These are phyloP conservation scores for Coemansia sp. DNA, from an alignment of 192 early-diverging fungal species.

Conservation along the genomic window DNA sequence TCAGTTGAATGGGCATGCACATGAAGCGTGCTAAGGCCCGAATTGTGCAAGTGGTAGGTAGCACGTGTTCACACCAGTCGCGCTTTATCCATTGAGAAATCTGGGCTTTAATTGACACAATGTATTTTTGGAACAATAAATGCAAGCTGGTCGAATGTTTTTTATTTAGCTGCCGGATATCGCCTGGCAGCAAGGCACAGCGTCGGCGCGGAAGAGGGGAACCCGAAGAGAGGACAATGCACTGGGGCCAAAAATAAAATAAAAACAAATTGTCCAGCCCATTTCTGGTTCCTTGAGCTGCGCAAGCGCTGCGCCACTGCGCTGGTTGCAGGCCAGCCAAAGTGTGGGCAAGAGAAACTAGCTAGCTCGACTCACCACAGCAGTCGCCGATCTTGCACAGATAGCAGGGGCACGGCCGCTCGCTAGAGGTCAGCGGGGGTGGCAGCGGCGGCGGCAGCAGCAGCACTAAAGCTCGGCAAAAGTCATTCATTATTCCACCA, in stretches of 20 bases:
- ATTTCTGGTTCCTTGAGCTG: slow-evolving; percentile 5
- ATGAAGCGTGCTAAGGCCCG: not conserved
- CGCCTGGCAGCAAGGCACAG: not conserved
- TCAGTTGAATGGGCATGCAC: not conserved
- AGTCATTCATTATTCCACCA: not conserved
- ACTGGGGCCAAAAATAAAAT: not conserved
- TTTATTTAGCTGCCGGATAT: not conserved
- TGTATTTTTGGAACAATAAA: not conserved
- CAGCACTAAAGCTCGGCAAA: not conserved
- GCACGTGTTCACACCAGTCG: not conserved
- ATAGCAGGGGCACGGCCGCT: slow-evolving; percentile 27
- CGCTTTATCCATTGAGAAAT: not conserved
- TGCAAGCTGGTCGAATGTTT: not conserved
- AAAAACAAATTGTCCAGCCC: not conserved
- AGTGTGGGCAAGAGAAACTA: not conserved
- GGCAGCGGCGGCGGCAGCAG: not conserved
- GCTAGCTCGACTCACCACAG: slow-evolving; percentile 14
- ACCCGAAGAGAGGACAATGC: not conserved
- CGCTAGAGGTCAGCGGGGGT: not conserved
- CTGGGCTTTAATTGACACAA: not conserved
- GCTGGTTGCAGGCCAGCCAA: not conserved
- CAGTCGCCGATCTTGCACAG: slow-evolving; percentile 28
- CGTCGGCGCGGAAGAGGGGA: not conserved
- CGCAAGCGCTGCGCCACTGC: not conserved
- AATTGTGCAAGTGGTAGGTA: not conserved